Conservation (phyloP, 208 protist species). For the Trypanosoma boissoni region DNA sequence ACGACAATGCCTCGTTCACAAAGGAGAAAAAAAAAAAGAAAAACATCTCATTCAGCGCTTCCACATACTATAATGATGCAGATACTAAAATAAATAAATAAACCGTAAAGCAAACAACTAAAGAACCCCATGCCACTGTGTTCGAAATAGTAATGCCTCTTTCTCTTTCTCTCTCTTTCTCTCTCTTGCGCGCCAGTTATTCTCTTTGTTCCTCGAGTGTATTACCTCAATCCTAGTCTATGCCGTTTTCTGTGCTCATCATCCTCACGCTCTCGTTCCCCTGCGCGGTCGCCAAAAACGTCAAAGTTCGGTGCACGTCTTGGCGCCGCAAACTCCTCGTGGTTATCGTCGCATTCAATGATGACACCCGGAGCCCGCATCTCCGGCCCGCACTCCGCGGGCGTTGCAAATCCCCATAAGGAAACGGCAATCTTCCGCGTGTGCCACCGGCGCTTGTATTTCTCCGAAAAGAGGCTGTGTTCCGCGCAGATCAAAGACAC, state of each 20-base stretch:
- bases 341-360: conserved; percentile 66
- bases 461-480: conserved; percentile 53
- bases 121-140: not conserved
- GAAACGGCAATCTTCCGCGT: conserved; percentile 67
- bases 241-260: conserved; percentile 33
- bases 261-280: conserved; percentile 41
- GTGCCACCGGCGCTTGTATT: conserved; percentile 62
- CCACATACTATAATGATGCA: too few relatives aligned
- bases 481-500: conserved; percentile 76
- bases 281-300: conserved; percentile 71
- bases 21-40: not conserved
- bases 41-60: too few relatives aligned
- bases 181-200: not conserved
- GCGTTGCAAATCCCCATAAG: conserved; percentile 73
- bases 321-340: conserved; percentile 63
- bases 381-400: conserved; percentile 49
- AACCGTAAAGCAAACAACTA: conserved; percentile 5
- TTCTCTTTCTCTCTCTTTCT: not conserved
- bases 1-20: too few relatives aligned
- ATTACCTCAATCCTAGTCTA: conserved; percentile 12
- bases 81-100: conserved; percentile 4
- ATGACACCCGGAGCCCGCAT: conserved; percentile 72
- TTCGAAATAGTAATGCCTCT: not conserved
- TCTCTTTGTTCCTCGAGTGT: not conserved
- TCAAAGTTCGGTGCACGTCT: conserved; percentile 62